Percentiles rank a stretch among this genome's conserved stretches.
Evolutionary conservation across 139 green algal species (phyloP).

Genomic region (Chlamydomonas sp.): DNA sequence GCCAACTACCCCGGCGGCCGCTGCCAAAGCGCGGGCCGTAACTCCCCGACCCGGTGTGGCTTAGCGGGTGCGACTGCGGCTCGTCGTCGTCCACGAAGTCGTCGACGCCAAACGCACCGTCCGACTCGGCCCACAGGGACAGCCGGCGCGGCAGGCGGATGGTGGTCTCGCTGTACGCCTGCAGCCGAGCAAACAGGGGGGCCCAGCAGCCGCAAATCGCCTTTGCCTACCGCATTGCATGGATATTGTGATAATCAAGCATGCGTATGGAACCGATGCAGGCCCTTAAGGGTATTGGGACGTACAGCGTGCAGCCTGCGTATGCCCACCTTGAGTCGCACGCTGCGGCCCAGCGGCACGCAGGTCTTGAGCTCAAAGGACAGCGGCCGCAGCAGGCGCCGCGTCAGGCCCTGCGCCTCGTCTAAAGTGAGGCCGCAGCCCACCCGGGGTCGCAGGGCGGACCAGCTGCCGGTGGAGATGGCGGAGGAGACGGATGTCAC

Average conservation of each 20-base stretch:
- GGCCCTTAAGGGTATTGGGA: no score
- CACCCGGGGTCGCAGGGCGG: background rate
- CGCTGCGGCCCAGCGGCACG: background rate
- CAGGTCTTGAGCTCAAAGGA: constrained; percentile 2
- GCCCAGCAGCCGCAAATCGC: no score
- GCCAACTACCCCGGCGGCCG: background rate
- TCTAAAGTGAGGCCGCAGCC: background rate
- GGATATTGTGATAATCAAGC: no score
- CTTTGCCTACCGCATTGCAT: no score
- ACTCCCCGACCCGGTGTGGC: no score
- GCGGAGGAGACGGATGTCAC: background rate
- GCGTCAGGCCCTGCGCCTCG: background rate
- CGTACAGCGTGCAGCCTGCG: no score
- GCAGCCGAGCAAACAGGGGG: background rate
- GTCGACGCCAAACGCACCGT: background rate
- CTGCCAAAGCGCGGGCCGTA: no score
- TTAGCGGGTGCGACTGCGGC: no score
- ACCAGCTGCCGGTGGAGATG: background rate
- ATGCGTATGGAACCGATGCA: no score
- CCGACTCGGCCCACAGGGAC: background rate
- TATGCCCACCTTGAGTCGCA: constrained; percentile 4
- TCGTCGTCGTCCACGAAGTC: background rate
- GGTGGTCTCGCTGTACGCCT: background rate
- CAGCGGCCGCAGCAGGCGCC: background rate
- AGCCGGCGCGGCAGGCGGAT: background rate